Evolutionary conservation across 306 rosid species (phyloP).

Genomic region (Notholithocarpus densiflorus): DNA sequence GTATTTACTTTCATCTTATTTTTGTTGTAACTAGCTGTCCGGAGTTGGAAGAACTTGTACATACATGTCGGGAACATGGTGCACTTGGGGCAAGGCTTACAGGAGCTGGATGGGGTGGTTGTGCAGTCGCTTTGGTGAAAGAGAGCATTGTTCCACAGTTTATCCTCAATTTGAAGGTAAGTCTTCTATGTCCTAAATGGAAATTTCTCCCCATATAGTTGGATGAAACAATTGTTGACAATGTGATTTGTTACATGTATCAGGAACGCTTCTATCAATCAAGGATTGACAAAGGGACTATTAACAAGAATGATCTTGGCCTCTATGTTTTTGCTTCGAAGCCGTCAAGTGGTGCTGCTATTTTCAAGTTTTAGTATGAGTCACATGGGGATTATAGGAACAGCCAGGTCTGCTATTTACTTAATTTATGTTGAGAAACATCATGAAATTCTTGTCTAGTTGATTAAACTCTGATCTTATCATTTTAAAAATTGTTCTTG

Average conservation of each 20-base stretch:
- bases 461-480: not conserved
- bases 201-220: not conserved
- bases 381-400: not conserved
- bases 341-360: constrained; percentile 98
- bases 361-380: constrained; percentile 60
- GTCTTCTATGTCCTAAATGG: not conserved
- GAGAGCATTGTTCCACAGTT: constrained; percentile 84
- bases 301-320: constrained; percentile 65
- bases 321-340: constrained; percentile 89
- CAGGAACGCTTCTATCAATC: constrained; percentile 72
- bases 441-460: not conserved
- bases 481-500: not conserved
- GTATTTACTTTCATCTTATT: not conserved
- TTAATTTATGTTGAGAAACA: not conserved
- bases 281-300: constrained; percentile 65
- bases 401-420: not conserved
- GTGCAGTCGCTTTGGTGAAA: constrained; percentile 91
- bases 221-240: constrained; percentile 5
- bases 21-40: constrained; percentile 64
- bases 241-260: constrained; percentile 10
- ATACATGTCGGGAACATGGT: constrained; percentile 49
- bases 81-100: constrained; percentile 98
- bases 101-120: constrained; percentile 99
- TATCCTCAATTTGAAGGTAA: constrained; percentile 86
- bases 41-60: constrained; percentile 92